Evolutionary conservation across 2,329 filamentous ascomycete genomes (phyloP).

Genomic region (Neofusicoccum kwambonambiense): DNA sequence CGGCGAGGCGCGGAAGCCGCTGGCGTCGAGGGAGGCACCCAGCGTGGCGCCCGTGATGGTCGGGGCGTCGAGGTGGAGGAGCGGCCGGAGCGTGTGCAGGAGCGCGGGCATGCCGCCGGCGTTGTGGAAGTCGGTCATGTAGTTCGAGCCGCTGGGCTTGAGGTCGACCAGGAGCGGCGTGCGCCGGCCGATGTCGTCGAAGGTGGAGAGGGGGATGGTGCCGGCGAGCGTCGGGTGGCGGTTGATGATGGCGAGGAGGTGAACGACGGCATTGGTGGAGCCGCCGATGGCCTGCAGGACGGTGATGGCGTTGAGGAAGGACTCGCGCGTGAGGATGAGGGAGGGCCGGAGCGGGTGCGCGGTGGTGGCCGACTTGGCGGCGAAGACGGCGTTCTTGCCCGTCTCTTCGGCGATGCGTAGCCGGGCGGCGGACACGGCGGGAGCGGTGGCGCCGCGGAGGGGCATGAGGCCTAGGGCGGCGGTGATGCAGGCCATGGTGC

Average conservation of each 20-base stretch:
- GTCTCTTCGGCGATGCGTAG: conserved; percentile 56
- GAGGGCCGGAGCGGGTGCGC: conserved; percentile 39
- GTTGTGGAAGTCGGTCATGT: conserved; percentile 83
- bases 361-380: conserved; percentile 32
- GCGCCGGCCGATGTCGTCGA: conserved; percentile 73
- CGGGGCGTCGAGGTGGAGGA: conserved; percentile 72
- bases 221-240: conserved; percentile 59
- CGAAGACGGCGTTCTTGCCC: conserved; percentile 49
- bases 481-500: conserved; percentile 56
- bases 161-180: conserved; percentile 82
- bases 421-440: conserved; percentile 53
- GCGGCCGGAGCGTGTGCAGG: conserved; percentile 75
- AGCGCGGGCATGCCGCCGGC: conserved; percentile 80
- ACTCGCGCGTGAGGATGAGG: conserved; percentile 45
- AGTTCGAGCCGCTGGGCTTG: conserved; percentile 77
- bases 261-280: conserved; percentile 45
- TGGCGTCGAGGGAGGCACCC: conserved; percentile 71
- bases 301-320: conserved; percentile 49
- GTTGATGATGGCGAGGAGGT: conserved; percentile 48
- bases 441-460: conserved; percentile 51
- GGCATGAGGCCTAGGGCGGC: conserved; percentile 55
- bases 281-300: conserved; percentile 47
- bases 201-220: conserved; percentile 73
- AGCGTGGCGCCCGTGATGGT: conserved; percentile 80
- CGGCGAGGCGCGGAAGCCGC: conserved; percentile 64